Conservation (phyloP, 1,139 yeast genomes). For the Yamadazyma triangularis region DNA sequence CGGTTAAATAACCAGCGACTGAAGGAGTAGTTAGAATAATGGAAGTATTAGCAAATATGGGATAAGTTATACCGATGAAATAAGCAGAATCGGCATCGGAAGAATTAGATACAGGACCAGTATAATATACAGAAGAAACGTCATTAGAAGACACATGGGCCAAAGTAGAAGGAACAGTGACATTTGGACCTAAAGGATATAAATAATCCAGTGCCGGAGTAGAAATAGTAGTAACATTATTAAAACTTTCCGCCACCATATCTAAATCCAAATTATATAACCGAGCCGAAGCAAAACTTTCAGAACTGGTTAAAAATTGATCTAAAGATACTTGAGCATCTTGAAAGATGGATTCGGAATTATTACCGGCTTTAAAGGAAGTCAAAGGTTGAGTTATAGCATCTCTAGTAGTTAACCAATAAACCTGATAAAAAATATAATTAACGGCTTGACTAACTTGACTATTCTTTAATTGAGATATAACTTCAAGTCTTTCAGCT, state of each 20-base stretch:
- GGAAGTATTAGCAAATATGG: slow-evolving; percentile 70
- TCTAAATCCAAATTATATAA: slow-evolving; percentile 55
- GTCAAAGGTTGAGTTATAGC: slow-evolving; percentile 57
- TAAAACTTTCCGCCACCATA: slow-evolving; percentile 31
- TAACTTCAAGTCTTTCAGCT: slow-evolving; percentile 68
- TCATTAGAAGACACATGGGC: slow-evolving; percentile 17
- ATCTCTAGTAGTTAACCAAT: slow-evolving; percentile 63
- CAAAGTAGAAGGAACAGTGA: slow-evolving; percentile 37
- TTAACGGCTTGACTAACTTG: slow-evolving; percentile 70
- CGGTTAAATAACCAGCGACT: slow-evolving; percentile 68
- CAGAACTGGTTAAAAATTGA: slow-evolving; percentile 61
- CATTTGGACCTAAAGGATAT: slow-evolving; percentile 48
- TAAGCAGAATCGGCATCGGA: slow-evolving; percentile 26
- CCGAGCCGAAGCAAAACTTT: slow-evolving; percentile 60
- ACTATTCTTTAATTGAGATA: slow-evolving; percentile 75
- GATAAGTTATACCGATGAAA: slow-evolving; percentile 59
- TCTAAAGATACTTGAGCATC: slow-evolving; percentile 45
- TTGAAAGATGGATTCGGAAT: slow-evolving; percentile 36
- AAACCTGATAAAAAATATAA: slow-evolving; percentile 63
- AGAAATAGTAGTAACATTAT: slow-evolving; percentile 27
- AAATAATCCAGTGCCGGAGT: slow-evolving; percentile 32
- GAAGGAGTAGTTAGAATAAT: slow-evolving; percentile 56
- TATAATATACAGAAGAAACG: slow-evolving; percentile 32
- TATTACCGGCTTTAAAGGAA: slow-evolving; percentile 68
- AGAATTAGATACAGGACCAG: slow-evolving; percentile 55